These are phyloP conservation scores for Inga laurina DNA, from an alignment of 306 rosid genomes.

Conservation along the genomic window DNA sequence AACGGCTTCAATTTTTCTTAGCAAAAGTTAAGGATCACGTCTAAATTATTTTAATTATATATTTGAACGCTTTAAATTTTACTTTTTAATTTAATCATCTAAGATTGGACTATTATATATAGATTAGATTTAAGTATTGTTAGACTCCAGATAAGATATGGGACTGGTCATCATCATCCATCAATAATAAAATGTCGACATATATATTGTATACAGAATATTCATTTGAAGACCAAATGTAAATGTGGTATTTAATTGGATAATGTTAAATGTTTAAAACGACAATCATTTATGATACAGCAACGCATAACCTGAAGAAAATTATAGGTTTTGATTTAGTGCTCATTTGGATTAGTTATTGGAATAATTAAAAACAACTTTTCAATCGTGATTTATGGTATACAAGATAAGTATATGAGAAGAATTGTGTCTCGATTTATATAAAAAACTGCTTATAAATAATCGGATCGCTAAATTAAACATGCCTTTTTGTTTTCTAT, in stretches of 20 bases:
- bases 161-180: neutral
- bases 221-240: neutral
- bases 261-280: neutral
- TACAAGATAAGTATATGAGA: too few relatives aligned
- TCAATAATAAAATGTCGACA: neutral
- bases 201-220: neutral
- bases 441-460: too few relatives aligned
- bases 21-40: neutral
- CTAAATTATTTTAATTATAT: neutral
- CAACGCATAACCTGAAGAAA: neutral
- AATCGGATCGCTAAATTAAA: too few relatives aligned
- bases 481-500: neutral
- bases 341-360: too few relatives aligned
- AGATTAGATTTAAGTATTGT: neutral
- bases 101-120: too few relatives aligned
- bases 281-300: neutral
- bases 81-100: neutral
- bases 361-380: too few relatives aligned
- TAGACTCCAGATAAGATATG: neutral
- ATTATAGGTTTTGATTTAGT: neutral
- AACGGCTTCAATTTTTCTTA: neutral
- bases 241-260: neutral
- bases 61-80: neutral
- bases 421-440: too few relatives aligned
- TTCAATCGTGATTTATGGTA: too few relatives aligned